These are phyloP conservation scores for Xanthoconium purpureum DNA, from an alignment of 768 basidiomycete genomes.

Conservation along the genomic window DNA sequence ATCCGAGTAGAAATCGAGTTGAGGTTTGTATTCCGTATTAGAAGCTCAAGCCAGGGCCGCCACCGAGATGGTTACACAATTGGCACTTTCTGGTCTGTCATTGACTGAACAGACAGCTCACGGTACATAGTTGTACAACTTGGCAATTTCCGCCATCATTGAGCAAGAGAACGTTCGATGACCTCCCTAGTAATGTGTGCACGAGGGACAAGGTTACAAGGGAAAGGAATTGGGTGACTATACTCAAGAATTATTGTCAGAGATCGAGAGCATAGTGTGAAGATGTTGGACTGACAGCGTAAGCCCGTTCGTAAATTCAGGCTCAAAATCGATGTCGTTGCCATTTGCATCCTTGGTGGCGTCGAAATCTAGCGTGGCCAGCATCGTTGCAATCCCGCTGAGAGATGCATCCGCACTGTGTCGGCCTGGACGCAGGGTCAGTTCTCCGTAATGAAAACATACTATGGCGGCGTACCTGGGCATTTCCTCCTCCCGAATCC, in stretches of 20 bases:
- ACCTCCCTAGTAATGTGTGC: neutral
- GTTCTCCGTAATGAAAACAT: no score
- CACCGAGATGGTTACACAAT: no score
- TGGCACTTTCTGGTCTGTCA: no score
- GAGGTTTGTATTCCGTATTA: no score
- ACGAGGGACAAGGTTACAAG: neutral
- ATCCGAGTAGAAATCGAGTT: no score
- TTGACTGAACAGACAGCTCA: no score
- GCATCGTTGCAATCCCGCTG: neutral
- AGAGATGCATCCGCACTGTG: neutral
- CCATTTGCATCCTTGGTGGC: neutral
- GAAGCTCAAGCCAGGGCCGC: no score
- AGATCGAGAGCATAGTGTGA: no score
- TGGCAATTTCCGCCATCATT: conserved; percentile 8
- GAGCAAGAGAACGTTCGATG: neutral
- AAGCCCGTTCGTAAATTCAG: neutral
- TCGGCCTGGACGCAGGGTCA: neutral
- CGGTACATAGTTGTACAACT: no score
- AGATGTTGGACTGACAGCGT: neutral
- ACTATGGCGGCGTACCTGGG: neutral
- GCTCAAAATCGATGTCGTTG: conserved; percentile 4
- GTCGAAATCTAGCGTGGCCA: no score
- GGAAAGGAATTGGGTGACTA: neutral
- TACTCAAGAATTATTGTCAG: no score
- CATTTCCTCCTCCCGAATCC: neutral